Conservation (phyloP, 352 stramenopile species). For the Thalassiosira gravida region DNA sequence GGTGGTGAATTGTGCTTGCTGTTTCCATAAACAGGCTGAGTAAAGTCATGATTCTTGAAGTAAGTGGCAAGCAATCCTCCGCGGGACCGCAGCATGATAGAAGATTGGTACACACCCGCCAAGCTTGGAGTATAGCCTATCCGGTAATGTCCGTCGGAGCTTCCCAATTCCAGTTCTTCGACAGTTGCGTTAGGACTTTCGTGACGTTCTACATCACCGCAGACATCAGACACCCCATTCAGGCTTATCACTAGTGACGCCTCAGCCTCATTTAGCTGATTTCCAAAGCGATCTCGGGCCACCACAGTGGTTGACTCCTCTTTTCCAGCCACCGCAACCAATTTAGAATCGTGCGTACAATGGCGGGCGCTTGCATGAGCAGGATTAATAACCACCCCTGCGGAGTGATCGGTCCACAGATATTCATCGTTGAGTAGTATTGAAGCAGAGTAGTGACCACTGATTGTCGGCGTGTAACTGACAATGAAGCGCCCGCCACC, state of each 20-base stretch:
- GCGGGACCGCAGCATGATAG: conserved; percentile 84
- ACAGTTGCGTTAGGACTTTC: conserved; percentile 39
- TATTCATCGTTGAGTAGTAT: conserved; percentile 60
- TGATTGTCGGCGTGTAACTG: conserved; percentile 86
- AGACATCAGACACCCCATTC: conserved; percentile 58
- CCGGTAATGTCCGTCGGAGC: conserved; percentile 87
- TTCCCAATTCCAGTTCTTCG: conserved; percentile 41
- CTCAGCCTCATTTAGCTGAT: conserved; percentile 85
- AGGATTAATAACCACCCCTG: conserved; percentile 87
- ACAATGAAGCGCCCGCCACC: conserved; percentile 88
- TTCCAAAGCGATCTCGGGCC: conserved; percentile 90
- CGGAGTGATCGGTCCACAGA: conserved; percentile 80
- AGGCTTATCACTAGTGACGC: conserved; percentile 84
- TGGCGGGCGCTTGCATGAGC: conserved; percentile 82
- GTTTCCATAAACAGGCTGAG: conserved; percentile 78
- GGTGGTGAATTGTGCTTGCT: conserved; percentile 35
- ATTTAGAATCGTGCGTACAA: conserved; percentile 87
- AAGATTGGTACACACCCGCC: conserved; percentile 88
- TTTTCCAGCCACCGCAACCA: conserved; percentile 87
- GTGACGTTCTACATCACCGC: conserved; percentile 30
- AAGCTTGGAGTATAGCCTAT: conserved; percentile 87
- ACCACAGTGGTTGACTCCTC: conserved; percentile 88
- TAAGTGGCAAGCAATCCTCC: conserved; percentile 92
- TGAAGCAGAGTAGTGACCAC: conserved; percentile 75
- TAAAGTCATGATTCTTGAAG: conserved; percentile 90